phyloP scores from a whole-genome alignment of 768 basidiomycete species.

The Atractiella rhizophila region DNA sequence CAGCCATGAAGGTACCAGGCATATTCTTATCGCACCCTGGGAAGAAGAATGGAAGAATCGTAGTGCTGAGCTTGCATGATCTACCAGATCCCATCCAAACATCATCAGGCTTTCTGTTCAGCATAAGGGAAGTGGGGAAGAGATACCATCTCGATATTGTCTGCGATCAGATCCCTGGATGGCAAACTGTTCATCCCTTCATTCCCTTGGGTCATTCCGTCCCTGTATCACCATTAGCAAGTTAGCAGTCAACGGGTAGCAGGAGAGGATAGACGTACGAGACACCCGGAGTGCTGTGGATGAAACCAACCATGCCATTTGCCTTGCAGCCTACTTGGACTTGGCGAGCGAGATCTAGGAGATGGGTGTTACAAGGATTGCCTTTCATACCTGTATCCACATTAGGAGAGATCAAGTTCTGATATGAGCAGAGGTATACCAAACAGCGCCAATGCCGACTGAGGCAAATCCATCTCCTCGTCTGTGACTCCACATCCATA shows the following conservation, averaged over 20 bases:
- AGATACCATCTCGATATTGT: constrained; percentile 81
- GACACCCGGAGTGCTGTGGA: constrained; percentile 91
- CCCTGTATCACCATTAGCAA: too few species aligned
- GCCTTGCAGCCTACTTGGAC: too few species aligned
- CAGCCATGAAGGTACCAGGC: background rate
- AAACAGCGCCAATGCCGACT: too few species aligned
- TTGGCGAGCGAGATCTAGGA: too few species aligned
- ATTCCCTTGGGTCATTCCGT: background rate
- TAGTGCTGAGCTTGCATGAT: too few species aligned
- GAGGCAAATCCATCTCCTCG: too few species aligned
- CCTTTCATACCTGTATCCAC: too few species aligned
- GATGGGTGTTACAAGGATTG: too few species aligned
- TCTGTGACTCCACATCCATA: too few species aligned
- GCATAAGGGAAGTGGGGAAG: constrained; percentile 96
- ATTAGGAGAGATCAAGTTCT: too few species aligned
- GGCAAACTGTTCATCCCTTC: constrained; percentile 27
- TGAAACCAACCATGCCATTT: constrained; percentile 70
- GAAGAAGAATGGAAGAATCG: too few species aligned
- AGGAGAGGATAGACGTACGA: constrained; percentile 97
- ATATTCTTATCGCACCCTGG: constrained; percentile 14
- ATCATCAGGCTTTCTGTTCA: constrained; percentile 89
- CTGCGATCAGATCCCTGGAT: constrained; percentile 94
- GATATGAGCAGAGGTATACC: too few species aligned
- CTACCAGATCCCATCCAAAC: constrained; percentile 83
- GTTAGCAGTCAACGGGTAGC: constrained; percentile 49